phyloP scores from a whole-genome alignment of 208 protist genomes.

The Leptomonas seymouri region DNA sequence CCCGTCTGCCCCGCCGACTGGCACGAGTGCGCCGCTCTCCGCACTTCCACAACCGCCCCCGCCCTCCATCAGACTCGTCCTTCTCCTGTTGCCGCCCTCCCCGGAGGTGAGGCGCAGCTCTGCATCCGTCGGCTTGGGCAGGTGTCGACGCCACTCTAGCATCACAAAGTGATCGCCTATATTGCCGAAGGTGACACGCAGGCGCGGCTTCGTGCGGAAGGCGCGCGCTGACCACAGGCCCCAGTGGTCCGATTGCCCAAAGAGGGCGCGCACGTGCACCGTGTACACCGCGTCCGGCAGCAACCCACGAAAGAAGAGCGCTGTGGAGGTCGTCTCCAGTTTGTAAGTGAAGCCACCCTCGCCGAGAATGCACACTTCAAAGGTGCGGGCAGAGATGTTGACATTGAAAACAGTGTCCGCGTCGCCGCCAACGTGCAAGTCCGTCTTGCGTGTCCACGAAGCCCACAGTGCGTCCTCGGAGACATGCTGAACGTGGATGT shows the following conservation, averaged over 20 bases:
- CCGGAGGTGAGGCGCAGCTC: constrained; percentile 16
- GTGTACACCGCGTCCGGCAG: constrained; percentile 87
- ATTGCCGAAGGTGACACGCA: constrained; percentile 89
- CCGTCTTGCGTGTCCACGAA: constrained; percentile 77
- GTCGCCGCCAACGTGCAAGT: constrained; percentile 55
- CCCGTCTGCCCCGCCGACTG: constrained; percentile 5
- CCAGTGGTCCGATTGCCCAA: constrained; percentile 78
- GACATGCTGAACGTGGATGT: constrained; percentile 84
- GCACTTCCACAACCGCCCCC: not conserved
- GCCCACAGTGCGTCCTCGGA: constrained; percentile 91
- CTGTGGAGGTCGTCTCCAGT: constrained; percentile 71
- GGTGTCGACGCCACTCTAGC: constrained; percentile 89
- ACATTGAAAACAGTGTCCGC: constrained; percentile 82
- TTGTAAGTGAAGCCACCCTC: constrained; percentile 79
- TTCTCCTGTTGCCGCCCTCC: not conserved
- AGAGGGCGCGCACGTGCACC: constrained; percentile 80
- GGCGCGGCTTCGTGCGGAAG: constrained; percentile 82
- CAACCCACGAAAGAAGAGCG: constrained; percentile 88
- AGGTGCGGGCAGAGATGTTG: constrained; percentile 75
- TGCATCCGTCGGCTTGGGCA: constrained; percentile 48
- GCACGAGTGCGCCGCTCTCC: constrained; percentile 12
- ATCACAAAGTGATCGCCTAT: constrained; percentile 93
- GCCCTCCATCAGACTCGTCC: not conserved
- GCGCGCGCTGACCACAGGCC: constrained; percentile 81
- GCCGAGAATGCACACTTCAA: constrained; percentile 81